Percentiles rank a stretch among this genome's conserved stretches.
Conservation (phyloP, 768 basidiomycete genomes). For the Gloeostereum incarnatum region DNA sequence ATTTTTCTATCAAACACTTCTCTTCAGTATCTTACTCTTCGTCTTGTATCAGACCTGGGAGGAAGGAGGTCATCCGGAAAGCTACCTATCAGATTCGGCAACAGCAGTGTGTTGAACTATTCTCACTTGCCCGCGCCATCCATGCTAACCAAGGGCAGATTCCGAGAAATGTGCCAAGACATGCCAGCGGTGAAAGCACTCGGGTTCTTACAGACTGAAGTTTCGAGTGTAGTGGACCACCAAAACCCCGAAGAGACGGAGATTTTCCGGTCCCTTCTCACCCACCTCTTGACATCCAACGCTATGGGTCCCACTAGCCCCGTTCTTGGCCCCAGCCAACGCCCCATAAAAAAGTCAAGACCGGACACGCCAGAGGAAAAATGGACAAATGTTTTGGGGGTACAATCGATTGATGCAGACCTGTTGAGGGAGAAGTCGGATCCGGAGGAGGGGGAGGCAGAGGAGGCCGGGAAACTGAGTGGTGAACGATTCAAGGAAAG, state of each 20-base stretch:
- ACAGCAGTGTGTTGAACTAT: constrained; percentile 49
- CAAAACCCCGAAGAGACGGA: constrained; percentile 49
- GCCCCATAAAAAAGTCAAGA: constrained; percentile 36
- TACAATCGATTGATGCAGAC: constrained; percentile 20
- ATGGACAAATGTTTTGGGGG: constrained; percentile 35
- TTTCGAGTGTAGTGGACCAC: constrained; percentile 67
- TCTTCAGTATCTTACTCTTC: neutral
- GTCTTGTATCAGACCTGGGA: constrained; percentile 35
- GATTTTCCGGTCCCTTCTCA: constrained; percentile 55
- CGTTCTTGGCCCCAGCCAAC: constrained; percentile 9
- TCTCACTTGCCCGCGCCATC: neutral
- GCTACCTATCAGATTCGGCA: constrained; percentile 56
- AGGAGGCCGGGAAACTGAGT: constrained; percentile 20
- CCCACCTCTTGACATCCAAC: constrained; percentile 49
- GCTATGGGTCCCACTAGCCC: constrained; percentile 13
- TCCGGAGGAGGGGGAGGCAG: constrained; percentile 14
- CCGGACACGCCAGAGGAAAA: constrained; percentile 28
- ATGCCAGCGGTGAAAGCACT: constrained; percentile 54
- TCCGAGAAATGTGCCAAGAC: constrained; percentile 75
- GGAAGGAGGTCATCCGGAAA: constrained; percentile 54
- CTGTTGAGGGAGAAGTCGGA: constrained; percentile 15
- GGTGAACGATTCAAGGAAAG: constrained; percentile 51
- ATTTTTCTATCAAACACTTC: neutral
- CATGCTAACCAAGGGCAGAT: constrained; percentile 29
- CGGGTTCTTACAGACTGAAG: constrained; percentile 59